Percentiles rank a stretch among this genome's conserved stretches.
These are phyloP conservation scores for Epicoccum sorghinum DNA, from an alignment of 2,329 filamentous ascomycete genomes.

Conservation along the genomic window DNA sequence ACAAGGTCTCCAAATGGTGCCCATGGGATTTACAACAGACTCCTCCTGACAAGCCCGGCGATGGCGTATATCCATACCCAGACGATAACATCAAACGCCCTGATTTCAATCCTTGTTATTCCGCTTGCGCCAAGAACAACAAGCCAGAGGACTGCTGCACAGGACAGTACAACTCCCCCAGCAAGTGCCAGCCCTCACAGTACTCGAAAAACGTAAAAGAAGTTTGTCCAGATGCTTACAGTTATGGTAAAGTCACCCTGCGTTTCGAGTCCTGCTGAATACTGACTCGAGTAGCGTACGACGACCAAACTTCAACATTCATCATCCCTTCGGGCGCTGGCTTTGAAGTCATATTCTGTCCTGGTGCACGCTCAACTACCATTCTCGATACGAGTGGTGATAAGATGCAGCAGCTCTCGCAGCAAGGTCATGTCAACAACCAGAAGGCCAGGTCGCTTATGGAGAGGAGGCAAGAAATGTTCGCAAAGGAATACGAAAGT, in stretches of 20 bases:
- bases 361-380: slow-evolving; percentile 59
- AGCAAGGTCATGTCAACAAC: slow-evolving; percentile 38
- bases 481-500: slow-evolving; percentile 22
- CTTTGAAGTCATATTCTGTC: slow-evolving; percentile 81
- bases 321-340: slow-evolving; percentile 69
- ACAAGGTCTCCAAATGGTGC: slow-evolving; percentile 72
- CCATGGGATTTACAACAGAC: slow-evolving; percentile 77
- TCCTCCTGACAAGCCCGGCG: slow-evolving; percentile 71
- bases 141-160: slow-evolving; percentile 75
- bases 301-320: slow-evolving; percentile 64
- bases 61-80: slow-evolving; percentile 80
- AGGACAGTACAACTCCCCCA: slow-evolving; percentile 68
- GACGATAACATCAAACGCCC: slow-evolving; percentile 75
- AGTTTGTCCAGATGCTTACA: slow-evolving; percentile 85
- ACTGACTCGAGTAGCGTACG: slow-evolving; percentile 52
- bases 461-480: slow-evolving; percentile 22
- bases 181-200: slow-evolving; percentile 67
- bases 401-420: slow-evolving; percentile 42
- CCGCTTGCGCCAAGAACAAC: slow-evolving; percentile 74
- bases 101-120: slow-evolving; percentile 77
- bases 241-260: slow-evolving; percentile 64
- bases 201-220: slow-evolving; percentile 74
- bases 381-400: slow-evolving; percentile 51
- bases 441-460: slow-evolving; percentile 30
- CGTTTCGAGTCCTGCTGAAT: slow-evolving; percentile 11